These are phyloP conservation scores for Aspergillus nidulans DNA, from an alignment of 495 filamentous ascomycete genomes.

Conservation along the genomic window DNA sequence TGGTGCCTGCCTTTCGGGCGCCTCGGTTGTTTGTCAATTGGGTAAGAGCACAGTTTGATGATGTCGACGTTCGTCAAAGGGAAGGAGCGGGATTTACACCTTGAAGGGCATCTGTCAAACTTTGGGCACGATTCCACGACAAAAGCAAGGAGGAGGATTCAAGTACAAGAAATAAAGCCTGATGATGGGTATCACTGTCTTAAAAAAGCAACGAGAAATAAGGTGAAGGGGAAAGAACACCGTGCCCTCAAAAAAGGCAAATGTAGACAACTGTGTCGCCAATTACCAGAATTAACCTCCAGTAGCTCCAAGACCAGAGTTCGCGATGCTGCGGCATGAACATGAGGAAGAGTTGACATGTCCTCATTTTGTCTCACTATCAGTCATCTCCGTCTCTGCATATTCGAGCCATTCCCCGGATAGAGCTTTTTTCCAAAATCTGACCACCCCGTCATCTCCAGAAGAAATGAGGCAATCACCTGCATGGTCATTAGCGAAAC, in stretches of 20 bases:
- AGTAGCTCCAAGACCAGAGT: neutral
- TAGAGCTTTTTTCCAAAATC: slow-evolving; percentile 49
- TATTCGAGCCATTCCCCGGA: slow-evolving; percentile 49
- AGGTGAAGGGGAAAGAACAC: neutral
- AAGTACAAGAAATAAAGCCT: neutral
- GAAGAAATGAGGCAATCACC: slow-evolving; percentile 48
- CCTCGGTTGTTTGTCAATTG: too few relatives aligned
- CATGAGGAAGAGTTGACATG: neutral
- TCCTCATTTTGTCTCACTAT: slow-evolving; percentile 18
- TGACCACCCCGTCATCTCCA: slow-evolving; percentile 45
- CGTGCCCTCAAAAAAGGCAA: neutral
- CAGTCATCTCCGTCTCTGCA: slow-evolving; percentile 44
- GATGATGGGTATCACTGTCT: slow-evolving; percentile 23
- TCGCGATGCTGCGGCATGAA: neutral
- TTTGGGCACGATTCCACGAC: neutral
- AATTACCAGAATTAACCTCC: neutral
- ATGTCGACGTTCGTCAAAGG: neutral
- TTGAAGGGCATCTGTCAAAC: neutral
- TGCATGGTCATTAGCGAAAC: slow-evolving; percentile 17
- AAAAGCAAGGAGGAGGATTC: neutral
- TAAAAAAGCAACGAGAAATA: slow-evolving; percentile 9
- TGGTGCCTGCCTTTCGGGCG: neutral
- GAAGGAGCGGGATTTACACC: neutral
- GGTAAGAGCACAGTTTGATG: neutral
- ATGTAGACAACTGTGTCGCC: neutral